phyloP scores from a whole-genome alignment of 1,284 basidiomycete genomes.

The Lentinula novae-zelandiae region DNA sequence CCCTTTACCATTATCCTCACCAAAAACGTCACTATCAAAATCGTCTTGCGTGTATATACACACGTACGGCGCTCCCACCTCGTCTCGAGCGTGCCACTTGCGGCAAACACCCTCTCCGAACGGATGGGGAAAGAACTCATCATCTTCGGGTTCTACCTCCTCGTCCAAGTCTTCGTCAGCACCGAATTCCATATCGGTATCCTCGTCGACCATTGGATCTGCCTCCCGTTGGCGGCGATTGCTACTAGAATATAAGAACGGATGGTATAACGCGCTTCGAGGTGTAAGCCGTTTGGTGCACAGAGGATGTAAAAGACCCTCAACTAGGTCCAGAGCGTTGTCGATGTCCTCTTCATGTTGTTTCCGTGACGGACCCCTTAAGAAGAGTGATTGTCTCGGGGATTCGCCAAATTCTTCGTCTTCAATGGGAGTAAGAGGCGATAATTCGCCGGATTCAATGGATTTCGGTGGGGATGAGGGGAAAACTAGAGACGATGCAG shows the following conservation, averaged over 20 bases:
- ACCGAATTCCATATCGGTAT: neutral
- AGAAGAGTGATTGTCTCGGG: constrained; percentile 24
- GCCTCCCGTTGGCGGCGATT: neutral
- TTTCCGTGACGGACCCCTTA: constrained; percentile 26
- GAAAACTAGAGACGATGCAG: constrained; percentile 30
- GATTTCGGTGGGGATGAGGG: constrained; percentile 12
- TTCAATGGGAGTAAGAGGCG: constrained; percentile 5
- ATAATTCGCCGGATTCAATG: neutral
- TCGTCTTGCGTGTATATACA: constrained; percentile 10
- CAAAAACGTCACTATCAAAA: constrained; percentile 20
- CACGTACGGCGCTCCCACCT: constrained; percentile 28
- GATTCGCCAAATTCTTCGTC: constrained; percentile 19
- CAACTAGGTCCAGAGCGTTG: constrained; percentile 70
- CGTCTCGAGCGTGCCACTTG: constrained; percentile 52
- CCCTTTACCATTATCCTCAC: constrained; percentile 24
- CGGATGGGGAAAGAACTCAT: constrained; percentile 64
- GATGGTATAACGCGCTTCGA: constrained; percentile 70
- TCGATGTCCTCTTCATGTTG: constrained; percentile 58
- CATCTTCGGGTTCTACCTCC: constrained; percentile 43
- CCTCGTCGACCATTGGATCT: neutral
- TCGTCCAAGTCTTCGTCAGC: neutral
- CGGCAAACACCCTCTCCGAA: constrained; percentile 63
- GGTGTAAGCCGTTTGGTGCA: constrained; percentile 76
- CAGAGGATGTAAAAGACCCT: constrained; percentile 70
- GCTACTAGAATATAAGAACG: constrained; percentile 50